A percentile compares a stretch with the other conserved stretches of the same genome.
phyloP scores from a whole-genome alignment of 2,329 filamentous ascomycete species.

The Cadophora sp. region DNA sequence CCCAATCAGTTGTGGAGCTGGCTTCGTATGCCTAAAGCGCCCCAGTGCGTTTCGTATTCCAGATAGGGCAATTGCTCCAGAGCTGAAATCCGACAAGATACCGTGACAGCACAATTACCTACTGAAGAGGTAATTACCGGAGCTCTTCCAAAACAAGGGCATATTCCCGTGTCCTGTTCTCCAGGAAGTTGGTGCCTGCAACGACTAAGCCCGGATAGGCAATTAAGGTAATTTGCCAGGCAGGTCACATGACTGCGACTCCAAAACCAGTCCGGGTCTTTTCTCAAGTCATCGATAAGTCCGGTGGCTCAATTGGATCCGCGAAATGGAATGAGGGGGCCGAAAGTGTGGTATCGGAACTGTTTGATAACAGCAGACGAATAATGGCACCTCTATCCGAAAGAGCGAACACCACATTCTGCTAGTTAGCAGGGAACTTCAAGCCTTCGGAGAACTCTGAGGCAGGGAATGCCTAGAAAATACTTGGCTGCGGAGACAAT shows the following conservation, averaged over 20 bases:
- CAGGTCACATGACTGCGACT: background rate
- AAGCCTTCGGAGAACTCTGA: too few relatives aligned
- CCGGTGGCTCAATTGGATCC: too few relatives aligned
- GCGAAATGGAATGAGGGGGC: too few relatives aligned
- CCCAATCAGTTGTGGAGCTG: slow-evolving; percentile 5
- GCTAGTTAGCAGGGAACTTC: too few relatives aligned
- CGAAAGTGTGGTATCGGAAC: too few relatives aligned
- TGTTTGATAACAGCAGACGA: too few relatives aligned
- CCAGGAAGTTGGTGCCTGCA: background rate
- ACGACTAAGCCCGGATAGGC: background rate
- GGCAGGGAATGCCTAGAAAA: background rate
- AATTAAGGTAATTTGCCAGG: background rate
- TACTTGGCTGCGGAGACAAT: background rate
- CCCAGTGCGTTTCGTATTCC: slow-evolving; percentile 9
- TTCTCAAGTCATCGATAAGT: too few relatives aligned
- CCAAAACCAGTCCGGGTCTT: background rate
- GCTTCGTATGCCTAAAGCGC: slow-evolving; percentile 5
- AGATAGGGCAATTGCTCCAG: background rate
- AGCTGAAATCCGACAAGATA: background rate
- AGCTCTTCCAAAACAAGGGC: background rate
- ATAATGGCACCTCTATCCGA: too few relatives aligned
- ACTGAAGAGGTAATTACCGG: background rate
- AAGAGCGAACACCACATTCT: too few relatives aligned
- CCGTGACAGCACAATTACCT: background rate
- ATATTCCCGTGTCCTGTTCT: background rate